Percentiles rank a stretch among this genome's conserved stretches.
phyloP scores from a whole-genome alignment of 768 basidiomycete species.

The Pholiota microspora region DNA sequence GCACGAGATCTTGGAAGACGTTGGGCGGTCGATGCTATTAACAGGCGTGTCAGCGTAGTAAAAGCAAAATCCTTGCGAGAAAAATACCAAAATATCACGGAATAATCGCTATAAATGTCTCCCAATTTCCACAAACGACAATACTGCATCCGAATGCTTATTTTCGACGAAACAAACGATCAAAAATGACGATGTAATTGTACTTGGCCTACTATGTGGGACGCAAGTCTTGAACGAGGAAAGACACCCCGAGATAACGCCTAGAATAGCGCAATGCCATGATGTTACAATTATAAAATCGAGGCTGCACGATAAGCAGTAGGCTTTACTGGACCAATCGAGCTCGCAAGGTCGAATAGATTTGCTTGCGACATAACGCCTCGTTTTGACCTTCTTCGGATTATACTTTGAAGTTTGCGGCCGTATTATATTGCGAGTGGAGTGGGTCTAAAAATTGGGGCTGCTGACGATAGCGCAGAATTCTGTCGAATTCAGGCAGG shows the following conservation, averaged over 20 bases:
- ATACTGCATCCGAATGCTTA: not conserved
- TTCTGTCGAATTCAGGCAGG: not conserved
- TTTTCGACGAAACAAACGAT: not conserved
- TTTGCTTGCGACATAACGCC: constrained; percentile 1
- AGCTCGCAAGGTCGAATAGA: not conserved
- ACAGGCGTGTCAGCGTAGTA: not conserved
- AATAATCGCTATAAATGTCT: not conserved
- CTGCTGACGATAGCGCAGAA: not conserved
- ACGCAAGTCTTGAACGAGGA: not conserved
- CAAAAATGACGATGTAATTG: not conserved
- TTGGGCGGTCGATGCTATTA: not conserved
- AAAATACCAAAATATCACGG: not conserved
- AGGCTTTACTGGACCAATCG: not conserved
- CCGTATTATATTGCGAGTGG: not conserved
- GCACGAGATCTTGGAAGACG: not conserved
- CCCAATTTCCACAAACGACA: not conserved
- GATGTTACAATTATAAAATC: not conserved
- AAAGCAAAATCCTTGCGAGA: not conserved
- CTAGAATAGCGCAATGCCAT: not conserved
- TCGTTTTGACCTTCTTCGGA: not conserved
- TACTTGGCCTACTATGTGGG: too few relatives aligned
- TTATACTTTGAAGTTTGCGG: not conserved
- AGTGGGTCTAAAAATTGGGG: not conserved
- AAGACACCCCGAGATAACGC: not conserved
- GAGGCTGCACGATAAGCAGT: not conserved